Percentiles rank a stretch among this genome's conserved stretches.
These are phyloP conservation scores for Umbelopsis vinacea DNA, from an alignment of 192 early-diverging fungal species.

Conservation along the genomic window DNA sequence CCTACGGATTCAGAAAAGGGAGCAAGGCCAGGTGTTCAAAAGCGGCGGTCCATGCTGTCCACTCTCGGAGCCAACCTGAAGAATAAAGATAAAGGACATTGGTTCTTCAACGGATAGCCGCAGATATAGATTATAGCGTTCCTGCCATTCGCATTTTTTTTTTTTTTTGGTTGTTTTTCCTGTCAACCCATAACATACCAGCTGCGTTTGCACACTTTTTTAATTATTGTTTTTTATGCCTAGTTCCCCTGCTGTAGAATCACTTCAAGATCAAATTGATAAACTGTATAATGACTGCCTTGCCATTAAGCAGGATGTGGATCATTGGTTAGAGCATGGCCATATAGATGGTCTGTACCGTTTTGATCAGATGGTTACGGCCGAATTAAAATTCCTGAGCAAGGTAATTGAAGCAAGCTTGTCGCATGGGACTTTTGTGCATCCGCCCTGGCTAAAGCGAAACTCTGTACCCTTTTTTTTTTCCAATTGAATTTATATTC, in stretches of 20 bases:
- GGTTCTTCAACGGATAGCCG: slow-evolving; percentile 14
- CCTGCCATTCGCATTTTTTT: no score
- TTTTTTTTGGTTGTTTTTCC: neutral
- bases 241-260: neutral
- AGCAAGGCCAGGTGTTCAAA: neutral
- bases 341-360: slow-evolving; percentile 36
- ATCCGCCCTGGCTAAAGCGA: no score
- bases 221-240: neutral
- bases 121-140: neutral
- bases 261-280: neutral
- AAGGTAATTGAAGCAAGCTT: slow-evolving; percentile 17
- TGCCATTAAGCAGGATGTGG: slow-evolving; percentile 1
- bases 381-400: slow-evolving; percentile 37
- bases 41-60: slow-evolving; percentile 1
- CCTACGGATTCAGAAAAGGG: slow-evolving; percentile 1
- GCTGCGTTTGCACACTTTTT: neutral
- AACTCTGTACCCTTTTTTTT: no score
- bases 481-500: no score
- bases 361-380: slow-evolving; percentile 26
- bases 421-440: neutral
- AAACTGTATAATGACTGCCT: neutral
- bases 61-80: neutral
- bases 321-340: slow-evolving; percentile 11
- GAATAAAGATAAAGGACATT: slow-evolving; percentile 15
- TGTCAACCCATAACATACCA: neutral